Conservation (phyloP, 2,329 filamentous ascomycete species). For the Hymenoscyphus albidus region DNA sequence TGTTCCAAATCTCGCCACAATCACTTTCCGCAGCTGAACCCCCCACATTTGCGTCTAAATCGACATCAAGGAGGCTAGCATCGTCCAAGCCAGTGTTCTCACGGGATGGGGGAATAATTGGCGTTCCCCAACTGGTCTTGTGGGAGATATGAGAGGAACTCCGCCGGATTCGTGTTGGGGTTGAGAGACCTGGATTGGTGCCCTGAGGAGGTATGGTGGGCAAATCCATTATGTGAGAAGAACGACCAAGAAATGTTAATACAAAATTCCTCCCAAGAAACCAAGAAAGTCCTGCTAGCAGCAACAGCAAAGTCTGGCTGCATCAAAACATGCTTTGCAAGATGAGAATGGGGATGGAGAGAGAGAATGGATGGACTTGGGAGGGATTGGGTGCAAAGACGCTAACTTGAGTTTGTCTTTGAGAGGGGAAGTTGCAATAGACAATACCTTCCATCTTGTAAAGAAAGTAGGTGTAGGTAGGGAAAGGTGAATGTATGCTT, state of each 20-base stretch:
- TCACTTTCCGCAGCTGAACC: conserved; percentile 26
- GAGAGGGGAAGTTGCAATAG: conserved; percentile 4
- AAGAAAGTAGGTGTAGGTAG: not conserved
- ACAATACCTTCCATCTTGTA: not conserved
- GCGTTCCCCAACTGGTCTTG: conserved; percentile 40
- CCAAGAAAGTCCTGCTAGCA: conserved; percentile 32
- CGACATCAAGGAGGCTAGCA: conserved; percentile 35
- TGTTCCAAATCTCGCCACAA: conserved; percentile 37
- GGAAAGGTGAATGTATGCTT: not conserved
- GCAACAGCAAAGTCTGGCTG: conserved; percentile 24
- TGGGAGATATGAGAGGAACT: conserved; percentile 39
- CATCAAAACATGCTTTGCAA: conserved; percentile 31
- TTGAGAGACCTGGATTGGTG: conserved; percentile 19
- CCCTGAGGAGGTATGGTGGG: conserved; percentile 15
- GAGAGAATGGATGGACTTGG: conserved; percentile 3
- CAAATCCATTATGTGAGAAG: conserved; percentile 29
- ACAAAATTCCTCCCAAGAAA: conserved; percentile 33
- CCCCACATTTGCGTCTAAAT: conserved; percentile 28
- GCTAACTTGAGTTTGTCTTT: not conserved
- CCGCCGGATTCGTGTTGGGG: conserved; percentile 33
- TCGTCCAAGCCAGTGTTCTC: conserved; percentile 28
- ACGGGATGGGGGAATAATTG: conserved; percentile 31
- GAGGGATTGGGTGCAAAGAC: conserved; percentile 5
- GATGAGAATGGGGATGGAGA: conserved; percentile 27
- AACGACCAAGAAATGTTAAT: conserved; percentile 31